These are phyloP conservation scores for Ceratobasidium sp. DNA, from an alignment of 1,284 basidiomycete species.

Conservation along the genomic window DNA sequence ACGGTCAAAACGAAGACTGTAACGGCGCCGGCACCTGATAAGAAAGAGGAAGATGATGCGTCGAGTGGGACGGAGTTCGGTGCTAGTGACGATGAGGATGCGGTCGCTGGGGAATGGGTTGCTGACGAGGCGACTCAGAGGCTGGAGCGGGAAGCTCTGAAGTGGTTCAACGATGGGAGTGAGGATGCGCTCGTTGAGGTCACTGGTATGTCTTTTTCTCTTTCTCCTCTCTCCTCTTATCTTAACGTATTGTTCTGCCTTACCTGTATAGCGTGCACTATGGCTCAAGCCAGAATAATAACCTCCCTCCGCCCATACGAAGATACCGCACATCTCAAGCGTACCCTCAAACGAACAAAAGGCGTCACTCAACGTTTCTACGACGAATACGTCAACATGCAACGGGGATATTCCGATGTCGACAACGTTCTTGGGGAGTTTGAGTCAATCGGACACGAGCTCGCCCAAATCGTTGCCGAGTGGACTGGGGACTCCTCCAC, in stretches of 20 bases:
- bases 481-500: constrained; percentile 70
- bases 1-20: neutral
- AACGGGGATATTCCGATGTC: constrained; percentile 90
- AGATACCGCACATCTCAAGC: constrained; percentile 79
- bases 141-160: constrained; percentile 66
- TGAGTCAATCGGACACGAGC: constrained; percentile 78
- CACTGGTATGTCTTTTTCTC: constrained; percentile 70
- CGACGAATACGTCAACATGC: constrained; percentile 88
- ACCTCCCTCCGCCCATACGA: constrained; percentile 84
- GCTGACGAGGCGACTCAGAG: constrained; percentile 49
- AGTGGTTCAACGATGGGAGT: constrained; percentile 87
- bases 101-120: constrained; percentile 22
- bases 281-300: constrained; percentile 84
- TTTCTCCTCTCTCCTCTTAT: neutral
- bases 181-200: constrained; percentile 85
- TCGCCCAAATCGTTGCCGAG: constrained; percentile 73
- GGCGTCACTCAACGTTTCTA: constrained; percentile 92
- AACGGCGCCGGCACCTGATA: neutral
- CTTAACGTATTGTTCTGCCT: constrained; percentile 46
- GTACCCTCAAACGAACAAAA: constrained; percentile 80
- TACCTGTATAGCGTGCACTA: constrained; percentile 81
- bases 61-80: constrained; percentile 33
- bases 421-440: constrained; percentile 90
- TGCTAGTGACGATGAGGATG: constrained; percentile 18
- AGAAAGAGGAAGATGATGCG: constrained; percentile 14